Percentiles rank a stretch among this genome's conserved stretches.
Evolutionary conservation across 1,139 yeast species (phyloP).

Genomic region (Yamadazyma conglobata): DNA sequence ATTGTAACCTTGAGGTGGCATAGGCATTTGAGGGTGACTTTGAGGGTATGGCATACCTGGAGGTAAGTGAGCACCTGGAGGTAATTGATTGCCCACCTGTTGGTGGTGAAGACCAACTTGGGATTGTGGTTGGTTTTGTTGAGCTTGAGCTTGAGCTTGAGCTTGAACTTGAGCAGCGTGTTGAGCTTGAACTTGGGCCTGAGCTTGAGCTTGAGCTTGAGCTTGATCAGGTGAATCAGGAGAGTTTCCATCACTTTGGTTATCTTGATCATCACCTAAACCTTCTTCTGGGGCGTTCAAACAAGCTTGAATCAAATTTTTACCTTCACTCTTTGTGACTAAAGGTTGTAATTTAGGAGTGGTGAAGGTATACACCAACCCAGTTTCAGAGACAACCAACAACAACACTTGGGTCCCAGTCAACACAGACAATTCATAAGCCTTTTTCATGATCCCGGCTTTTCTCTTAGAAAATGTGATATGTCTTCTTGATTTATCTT

Average conservation of each 20-base stretch:
- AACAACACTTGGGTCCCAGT: constrained; percentile 96
- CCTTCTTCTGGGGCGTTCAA: constrained; percentile 85
- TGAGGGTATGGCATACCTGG: constrained; percentile 43
- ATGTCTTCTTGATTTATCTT: constrained; percentile 96
- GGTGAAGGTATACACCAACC: constrained; percentile 96
- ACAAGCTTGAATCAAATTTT: constrained; percentile 94
- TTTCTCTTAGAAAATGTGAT: constrained; percentile 96
- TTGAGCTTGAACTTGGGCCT: constrained; percentile 20
- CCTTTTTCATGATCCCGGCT: constrained; percentile 98
- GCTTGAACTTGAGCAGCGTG: constrained; percentile 35
- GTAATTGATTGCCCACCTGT: constrained; percentile 33
- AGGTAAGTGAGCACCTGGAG: constrained; percentile 48
- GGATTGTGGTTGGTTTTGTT: constrained; percentile 19
- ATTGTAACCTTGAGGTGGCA: constrained; percentile 24
- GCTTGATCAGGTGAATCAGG: constrained; percentile 41
- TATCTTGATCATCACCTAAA: constrained; percentile 58
- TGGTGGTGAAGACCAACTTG: constrained; percentile 28
- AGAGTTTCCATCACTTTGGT: constrained; percentile 54
- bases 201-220: constrained; percentile 26
- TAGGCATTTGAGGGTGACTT: constrained; percentile 35
- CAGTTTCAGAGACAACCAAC: constrained; percentile 94
- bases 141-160: constrained; percentile 23
- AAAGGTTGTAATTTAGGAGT: constrained; percentile 97
- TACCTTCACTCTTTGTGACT: constrained; percentile 96
- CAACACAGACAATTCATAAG: constrained; percentile 90